Evolutionary conservation across 108 stramenopile species (phyloP).

Genomic region (Stephanodiscus minutulus): DNA sequence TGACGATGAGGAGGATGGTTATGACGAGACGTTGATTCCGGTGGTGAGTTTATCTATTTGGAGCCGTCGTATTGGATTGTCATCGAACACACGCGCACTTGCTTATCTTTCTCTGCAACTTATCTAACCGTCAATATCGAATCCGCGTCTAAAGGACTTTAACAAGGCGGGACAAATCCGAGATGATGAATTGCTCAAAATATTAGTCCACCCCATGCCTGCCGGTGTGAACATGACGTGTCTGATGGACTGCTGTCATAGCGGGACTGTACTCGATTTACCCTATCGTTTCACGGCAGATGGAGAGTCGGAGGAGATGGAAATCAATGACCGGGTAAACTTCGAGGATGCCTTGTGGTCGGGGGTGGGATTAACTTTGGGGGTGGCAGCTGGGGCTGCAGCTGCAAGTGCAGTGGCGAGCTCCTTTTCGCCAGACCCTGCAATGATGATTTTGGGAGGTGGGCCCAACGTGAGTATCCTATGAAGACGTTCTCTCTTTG

Average conservation of each 20-base stretch:
- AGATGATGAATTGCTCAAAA: conserved; percentile 83
- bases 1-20: conserved; percentile 71
- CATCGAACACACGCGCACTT: background rate
- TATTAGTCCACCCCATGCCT: conserved; percentile 75
- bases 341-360: conserved; percentile 37
- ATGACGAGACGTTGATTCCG: conserved; percentile 90
- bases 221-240: conserved; percentile 77
- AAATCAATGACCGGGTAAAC: conserved; percentile 40
- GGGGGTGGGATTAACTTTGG: conserved; percentile 16
- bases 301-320: conserved; percentile 51
- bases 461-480: conserved; percentile 32
- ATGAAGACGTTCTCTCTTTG: background rate
- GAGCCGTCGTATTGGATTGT: background rate
- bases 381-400: conserved; percentile 20
- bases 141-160: conserved; percentile 61
- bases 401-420: conserved; percentile 12
- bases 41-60: conserved; percentile 29
- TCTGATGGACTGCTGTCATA: conserved; percentile 84
- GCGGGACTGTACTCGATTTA: conserved; percentile 80
- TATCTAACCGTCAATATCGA: background rate
- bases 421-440: conserved; percentile 7
- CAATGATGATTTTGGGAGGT: conserved; percentile 47
- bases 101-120: background rate
- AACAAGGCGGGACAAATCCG: conserved; percentile 78
- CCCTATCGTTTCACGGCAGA: conserved; percentile 81